Base-by-base conservation (phyloP, 306 rosid species). In the Ceratonia siliqua region DNA sequence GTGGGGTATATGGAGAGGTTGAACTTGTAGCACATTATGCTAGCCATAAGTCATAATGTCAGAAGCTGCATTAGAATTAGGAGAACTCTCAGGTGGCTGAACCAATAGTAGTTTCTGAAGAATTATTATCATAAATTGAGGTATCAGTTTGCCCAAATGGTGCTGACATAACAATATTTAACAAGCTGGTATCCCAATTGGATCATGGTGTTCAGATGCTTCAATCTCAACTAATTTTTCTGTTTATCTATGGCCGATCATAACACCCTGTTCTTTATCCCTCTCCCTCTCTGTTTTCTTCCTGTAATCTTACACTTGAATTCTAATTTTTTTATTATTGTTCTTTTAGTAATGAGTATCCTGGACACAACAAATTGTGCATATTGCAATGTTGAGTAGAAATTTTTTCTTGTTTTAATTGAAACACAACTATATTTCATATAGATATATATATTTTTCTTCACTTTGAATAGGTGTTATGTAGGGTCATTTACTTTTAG, bases 71-170 rank as follows among this genome's bases (percentile, higher is more conserved):
- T 65, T 64, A 45, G 9, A 69, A n/a, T n/a, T 57, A 71, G 24
- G 27, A 43, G 46, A 45, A 63, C 53, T 33, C 49, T 50, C 78
- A 70, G 65, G 77, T 62, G 82, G 50, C 41, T 70, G 59, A 32
- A 78, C 81, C 49, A 71, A 63, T 42, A 62, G 78, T 45, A 53
- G 68, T 24, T 53, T 52, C 7, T 53, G 42, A 32, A 46, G 6
- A 42, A 20, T 46, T 33, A 28, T 15, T 57, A 15, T 15, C 30
- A 43, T 71, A 45, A 21, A 56, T 32, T 46, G 24, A 5, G 11
- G 57, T 22, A 62, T 62, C 32, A 50, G 32, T 74, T 74, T 32
- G 30, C 54, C 20, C 21, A 38, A 59, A 62, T 24, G 55, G 54
- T 62, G 28, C 36, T 62, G 27, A 38, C 48, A 46, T 28, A 62